Base-by-base conservation (phyloP, 2,329 filamentous ascomycete genomes). In the Lachnellula hyalina region DNA sequence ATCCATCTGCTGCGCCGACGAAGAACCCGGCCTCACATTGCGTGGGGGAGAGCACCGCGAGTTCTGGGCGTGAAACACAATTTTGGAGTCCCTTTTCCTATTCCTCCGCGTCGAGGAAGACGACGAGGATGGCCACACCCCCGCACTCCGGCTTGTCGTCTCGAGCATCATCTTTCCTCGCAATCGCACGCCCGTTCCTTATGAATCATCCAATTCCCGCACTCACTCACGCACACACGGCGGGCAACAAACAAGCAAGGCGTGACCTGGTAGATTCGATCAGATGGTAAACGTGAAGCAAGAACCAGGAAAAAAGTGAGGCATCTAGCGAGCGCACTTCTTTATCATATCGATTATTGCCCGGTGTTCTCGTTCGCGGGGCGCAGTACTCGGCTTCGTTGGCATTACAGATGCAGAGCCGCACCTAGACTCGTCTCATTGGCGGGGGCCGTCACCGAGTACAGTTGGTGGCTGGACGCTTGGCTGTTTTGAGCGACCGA, bases 21-120 rank as follows among this genome's bases (percentile, higher is more conserved):
- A 40, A 14, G 7, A 28, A 6, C 5, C 28, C 9, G 49, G 40
- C 25, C 19, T 45, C 2, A 53, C 44, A 17, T 47, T 48, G 21
- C 51, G 50, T 17, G 51, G 47, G 2, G 54, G 47, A 5, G 54
- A 47, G 36, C 47, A 47, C 51, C 47, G 25, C 23, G 48, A 48
- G 45, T 49, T 48, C 23, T 36, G 47, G 32, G 23, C 40, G 15
- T 52, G 50, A 36, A 62, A 63, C 28, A 54, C 57, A 9, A 55
- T 51, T 51, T 63, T 64, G 4, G 58, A 58, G 38, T 61, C 56
- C 35, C 63, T 57, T 49, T 58, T 59, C 51, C 51, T 57, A 21
- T 21, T 3, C 21, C 21, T 21, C 21, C 21, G 28, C 28, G 32
- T 38, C 49, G 38, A 51, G 5, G 42, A 32, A 11, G 47, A 25